Base-by-base conservation (phyloP, 2,329 filamentous ascomycete species). In the Colletotrichum cordylinicola region DNA sequence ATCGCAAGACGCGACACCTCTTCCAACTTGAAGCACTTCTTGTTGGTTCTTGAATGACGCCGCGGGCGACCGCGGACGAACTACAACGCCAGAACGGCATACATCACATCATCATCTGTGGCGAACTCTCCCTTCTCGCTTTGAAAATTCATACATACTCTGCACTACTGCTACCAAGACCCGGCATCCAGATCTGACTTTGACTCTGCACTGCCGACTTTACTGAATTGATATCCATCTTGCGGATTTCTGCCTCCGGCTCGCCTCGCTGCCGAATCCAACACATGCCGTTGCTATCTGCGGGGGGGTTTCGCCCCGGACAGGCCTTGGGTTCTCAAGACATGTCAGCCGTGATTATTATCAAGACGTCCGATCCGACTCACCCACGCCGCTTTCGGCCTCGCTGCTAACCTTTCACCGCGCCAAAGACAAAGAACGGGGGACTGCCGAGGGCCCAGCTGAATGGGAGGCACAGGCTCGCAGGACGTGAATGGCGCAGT, bases 361-460 rank as follows among this genome's bases (percentile, higher is more conserved):
- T 69, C 43, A 58, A 69, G 35, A 69, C 68, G 64, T 69, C 43
- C 48, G 24, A 58, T 67, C 35, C 70, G 65, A 69, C 56, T 73
- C 58, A 60, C 52, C 35, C 27, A 56, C 61, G 56, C 66, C 55
- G 70, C 21, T 69, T 76, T 60, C 74, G 48, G 74, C 64, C 48
- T 16, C 62, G 33, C 70, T 65, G 55, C 16, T 43, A 37, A 65
- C 64, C 64, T 52, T 52, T 31, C 16, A n/a, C 31, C 29, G 33
- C 48, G 24, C 8, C 55, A 35, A 39, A 60, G 70, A 74, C 70
- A 76, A 74, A 76, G 74, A 29, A 68, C 35, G 37, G 27, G 37
- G 18, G 27, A 67, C 27, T 65, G 43, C 70, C 58, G 35, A 64
- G 33, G 64, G 69, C 18, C 73, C 64, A 64, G 69, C 70, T 72